phyloP scores from a whole-genome alignment of 805 yeast genomes.

The Wickerhamiella nectarea region DNA sequence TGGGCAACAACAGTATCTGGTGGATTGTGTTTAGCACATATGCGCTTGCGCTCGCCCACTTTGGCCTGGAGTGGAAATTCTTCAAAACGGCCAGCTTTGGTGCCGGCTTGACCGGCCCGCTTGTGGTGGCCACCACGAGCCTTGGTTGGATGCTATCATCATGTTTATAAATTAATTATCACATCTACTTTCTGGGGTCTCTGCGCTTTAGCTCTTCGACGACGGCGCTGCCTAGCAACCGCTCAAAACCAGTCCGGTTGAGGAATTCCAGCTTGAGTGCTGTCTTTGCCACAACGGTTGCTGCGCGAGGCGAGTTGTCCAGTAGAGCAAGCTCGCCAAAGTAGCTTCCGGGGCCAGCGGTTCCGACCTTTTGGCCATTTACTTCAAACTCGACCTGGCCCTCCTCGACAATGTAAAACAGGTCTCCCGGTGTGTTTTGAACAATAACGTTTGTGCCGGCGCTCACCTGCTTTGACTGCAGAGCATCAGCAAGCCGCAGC shows the following conservation, averaged over 20 bases:
- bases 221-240: constrained; percentile 78
- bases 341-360: constrained; percentile 69
- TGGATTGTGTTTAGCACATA: constrained; percentile 70
- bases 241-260: constrained; percentile 83
- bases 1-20: constrained; percentile 55
- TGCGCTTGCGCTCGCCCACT: constrained; percentile 71
- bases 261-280: constrained; percentile 79
- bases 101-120: constrained; percentile 80
- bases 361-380: constrained; percentile 39
- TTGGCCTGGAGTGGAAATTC: constrained; percentile 66
- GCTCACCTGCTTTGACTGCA: constrained; percentile 59
- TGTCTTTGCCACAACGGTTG: constrained; percentile 69
- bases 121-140: constrained; percentile 62
- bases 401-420: constrained; percentile 59
- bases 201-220: constrained; percentile 75
- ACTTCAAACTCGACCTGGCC: constrained; percentile 72
- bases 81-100: constrained; percentile 73
- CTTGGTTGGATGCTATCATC: constrained; percentile 58
- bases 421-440: constrained; percentile 78
- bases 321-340: constrained; percentile 93
- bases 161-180: neutral
- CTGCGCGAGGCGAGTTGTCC: constrained; percentile 86
- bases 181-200: constrained; percentile 40
- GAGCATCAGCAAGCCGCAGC: constrained; percentile 87
- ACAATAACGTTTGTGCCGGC: constrained; percentile 62